Base-by-base conservation (phyloP, 2,329 filamentous ascomycete genomes). In the Acrodontium crateriforme region DNA sequence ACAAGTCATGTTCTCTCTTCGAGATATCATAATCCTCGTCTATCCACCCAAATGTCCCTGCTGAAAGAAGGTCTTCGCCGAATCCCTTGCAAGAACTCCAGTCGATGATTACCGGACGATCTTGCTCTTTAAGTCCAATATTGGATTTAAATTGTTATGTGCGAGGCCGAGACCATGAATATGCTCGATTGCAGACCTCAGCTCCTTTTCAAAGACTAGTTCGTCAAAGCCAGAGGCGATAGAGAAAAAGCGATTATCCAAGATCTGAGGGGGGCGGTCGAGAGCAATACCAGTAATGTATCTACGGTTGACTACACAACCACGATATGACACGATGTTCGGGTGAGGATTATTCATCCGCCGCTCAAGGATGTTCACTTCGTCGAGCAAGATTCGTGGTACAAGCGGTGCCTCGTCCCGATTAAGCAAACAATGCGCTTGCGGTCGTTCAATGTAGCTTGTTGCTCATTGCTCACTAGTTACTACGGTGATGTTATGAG, bases 111-210 rank as follows among this genome's bases (percentile, higher is more conserved):
- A 49, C 31, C 16, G 47, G 35, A 5, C 17, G 31, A 29, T 45
- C 41, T 18, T 31, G 21, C 27, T 38, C 35, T 31, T 46, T 32
- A 15, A 54, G 16, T 39, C 46, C 49, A 19, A 53, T 49, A 28
- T 36, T n/a, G 48, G 47, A 16, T 43, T 50, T 18, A 53, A 42
- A 24, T 53, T 47, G 31, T 53, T 54, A 34, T 54, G 46, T n/a
- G 47, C 40, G 18, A 45, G 30, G 8, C 43, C 47, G 3, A 52
- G 41, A 9, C 38, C 43, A 36, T 52, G 46, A 6, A 52, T 29
- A 34, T 51, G 45, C 25, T 26, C 25, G 8, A 53, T 31, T 18
- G 37, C 45, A 7, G 35, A 31, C 24, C 34, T 32, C 11, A 43
- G 38, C 10, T 35, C 36, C 27, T 28, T 16, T 28, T 38, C 41